Conservation (phyloP, 164 flowering plant species). For the Nymphaea thermarum region DNA sequence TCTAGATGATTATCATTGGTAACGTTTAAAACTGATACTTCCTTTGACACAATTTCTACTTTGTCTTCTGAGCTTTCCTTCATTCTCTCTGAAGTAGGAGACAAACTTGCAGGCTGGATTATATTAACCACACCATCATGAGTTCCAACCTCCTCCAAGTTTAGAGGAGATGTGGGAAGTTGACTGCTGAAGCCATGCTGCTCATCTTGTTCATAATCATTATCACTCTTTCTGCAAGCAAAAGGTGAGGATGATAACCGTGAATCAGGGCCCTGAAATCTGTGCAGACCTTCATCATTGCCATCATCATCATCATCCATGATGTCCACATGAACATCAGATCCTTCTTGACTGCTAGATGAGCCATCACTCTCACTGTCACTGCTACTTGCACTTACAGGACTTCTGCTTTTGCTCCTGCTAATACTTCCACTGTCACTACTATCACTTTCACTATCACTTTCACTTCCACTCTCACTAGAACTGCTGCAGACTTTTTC, state of each 20-base stretch:
- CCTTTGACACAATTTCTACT: background rate
- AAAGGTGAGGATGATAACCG: conserved; percentile 17
- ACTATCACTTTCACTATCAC: conserved; percentile 64
- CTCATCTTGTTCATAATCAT: conserved; percentile 18
- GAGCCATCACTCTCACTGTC: conserved; percentile 88
- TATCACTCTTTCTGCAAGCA: conserved; percentile 19
- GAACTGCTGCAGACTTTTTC: conserved; percentile 42
- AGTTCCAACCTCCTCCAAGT: conserved; percentile 1
- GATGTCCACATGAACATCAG: conserved; percentile 93
- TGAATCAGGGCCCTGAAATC: conserved; percentile 18
- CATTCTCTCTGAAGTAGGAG: conserved; percentile 18
- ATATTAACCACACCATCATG: conserved; percentile 13
- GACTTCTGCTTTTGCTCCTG: conserved; percentile 29
- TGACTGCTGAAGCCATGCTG: conserved; percentile 5
- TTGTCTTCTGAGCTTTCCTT: background rate
- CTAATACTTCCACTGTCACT: conserved; percentile 55
- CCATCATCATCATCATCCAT: conserved; percentile 64
- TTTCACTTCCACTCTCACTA: conserved; percentile 63
- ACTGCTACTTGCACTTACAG: conserved; percentile 68
- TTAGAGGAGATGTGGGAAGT: conserved; percentile 3
- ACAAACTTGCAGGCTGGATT: conserved; percentile 25
- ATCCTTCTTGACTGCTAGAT: conserved; percentile 78
- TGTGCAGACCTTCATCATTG: background rate
- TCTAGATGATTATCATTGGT: too few relatives aligned
- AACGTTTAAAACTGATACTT: background rate